These are phyloP conservation scores for Talaromyces amestolkiae DNA, from an alignment of 2,329 filamentous ascomycete genomes.

Conservation along the genomic window DNA sequence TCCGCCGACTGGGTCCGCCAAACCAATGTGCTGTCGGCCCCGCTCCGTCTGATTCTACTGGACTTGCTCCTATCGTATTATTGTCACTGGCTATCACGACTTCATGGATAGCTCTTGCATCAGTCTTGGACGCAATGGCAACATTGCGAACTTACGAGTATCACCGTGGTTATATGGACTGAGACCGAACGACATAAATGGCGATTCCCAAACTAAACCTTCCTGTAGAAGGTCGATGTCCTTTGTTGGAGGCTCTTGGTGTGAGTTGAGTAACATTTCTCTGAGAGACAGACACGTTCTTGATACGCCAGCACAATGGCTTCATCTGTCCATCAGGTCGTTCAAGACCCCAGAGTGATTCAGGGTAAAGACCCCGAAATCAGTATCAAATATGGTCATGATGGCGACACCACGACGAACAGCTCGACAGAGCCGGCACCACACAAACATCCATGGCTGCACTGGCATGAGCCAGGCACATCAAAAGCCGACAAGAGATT, in stretches of 20 bases:
- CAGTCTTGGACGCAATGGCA: background rate
- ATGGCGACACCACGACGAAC: background rate
- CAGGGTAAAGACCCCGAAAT: background rate
- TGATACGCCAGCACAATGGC: background rate
- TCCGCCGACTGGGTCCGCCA: background rate
- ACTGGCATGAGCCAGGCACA: constrained; percentile 15
- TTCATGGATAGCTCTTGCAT: background rate
- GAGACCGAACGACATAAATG: background rate
- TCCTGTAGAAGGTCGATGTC: background rate
- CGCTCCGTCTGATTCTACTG: background rate
- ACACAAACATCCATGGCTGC: constrained; percentile 7
- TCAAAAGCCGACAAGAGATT: constrained; percentile 39
- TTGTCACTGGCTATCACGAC: background rate
- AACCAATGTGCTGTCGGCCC: background rate
- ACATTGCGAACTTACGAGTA: background rate
- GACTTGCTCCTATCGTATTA: background rate
- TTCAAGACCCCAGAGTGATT: background rate
- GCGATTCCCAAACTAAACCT: background rate
- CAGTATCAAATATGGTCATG: background rate
- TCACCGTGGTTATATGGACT: background rate
- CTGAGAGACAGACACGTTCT: background rate
- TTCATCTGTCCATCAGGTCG: background rate
- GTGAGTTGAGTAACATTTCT: background rate
- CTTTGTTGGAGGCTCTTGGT: background rate
- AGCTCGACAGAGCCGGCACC: background rate